Base-by-base conservation (phyloP, 1,284 basidiomycete species). In the Xanthoconium separans region DNA sequence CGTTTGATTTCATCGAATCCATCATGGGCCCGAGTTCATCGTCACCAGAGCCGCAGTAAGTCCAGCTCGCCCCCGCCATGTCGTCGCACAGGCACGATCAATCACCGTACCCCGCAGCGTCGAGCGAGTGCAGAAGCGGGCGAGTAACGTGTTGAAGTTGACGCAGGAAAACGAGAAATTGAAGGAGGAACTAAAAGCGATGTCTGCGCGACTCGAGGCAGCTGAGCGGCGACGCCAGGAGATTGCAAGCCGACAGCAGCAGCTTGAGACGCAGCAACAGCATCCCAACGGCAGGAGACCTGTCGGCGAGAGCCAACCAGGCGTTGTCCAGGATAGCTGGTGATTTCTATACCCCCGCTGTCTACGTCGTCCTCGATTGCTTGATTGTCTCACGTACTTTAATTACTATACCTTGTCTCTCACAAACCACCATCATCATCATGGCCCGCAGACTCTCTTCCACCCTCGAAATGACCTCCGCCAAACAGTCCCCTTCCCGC, bases 131-230 rank as follows among this genome's bases (percentile, higher is more conserved):
- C 76, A 87, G 66, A 91, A 89, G 70, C 82, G 88, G 58, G 83
- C 82, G 36, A 87, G 84, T 63, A 90, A 87, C 66, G 85, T 91
- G 55, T 66, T 88, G 65, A 87, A 85, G 65, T 75, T 91, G 31
- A 77, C 84, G 16, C 77, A 87, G 71, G 88, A 91, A 75, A 87
- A 90, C 70, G 85, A 88, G 66, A 87, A 85, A 69, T 74, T 91
- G 58, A 83, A 85, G 69, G 84, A 79, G 45, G 83, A 89, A 70
- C 76, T 91, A 63, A 81, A 77, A 64, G 86, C 83, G 49, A 86
- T 91, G 85, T 79, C 80, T 22, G 86, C 84, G 59, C 75, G 88
- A 60, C 73, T 91, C 58, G 85, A 89, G 70, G 84, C 84, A 34
- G 86, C 85, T 27, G 87, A 90, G 71, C 77, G 81, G 55, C 79